Evolutionary conservation across 2,329 filamentous ascomycete genomes (phyloP).

Genomic region (Gaeumannomyces sp.): DNA sequence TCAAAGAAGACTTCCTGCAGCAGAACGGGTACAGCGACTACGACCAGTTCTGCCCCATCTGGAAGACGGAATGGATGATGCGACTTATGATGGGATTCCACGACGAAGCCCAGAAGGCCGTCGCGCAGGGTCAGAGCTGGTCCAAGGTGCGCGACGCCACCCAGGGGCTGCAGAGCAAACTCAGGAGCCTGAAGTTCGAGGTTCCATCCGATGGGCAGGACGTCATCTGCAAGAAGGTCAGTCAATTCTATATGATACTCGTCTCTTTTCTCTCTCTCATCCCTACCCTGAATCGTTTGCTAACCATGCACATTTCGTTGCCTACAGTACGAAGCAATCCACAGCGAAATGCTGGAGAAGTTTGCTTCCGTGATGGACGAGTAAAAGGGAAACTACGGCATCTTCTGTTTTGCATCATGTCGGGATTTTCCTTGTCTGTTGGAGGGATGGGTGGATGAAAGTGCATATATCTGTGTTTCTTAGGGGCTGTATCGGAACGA

Average conservation of each 20-base stretch:
- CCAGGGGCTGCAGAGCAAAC: constrained; percentile 72
- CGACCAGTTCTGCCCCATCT: constrained; percentile 97
- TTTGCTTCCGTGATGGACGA: constrained; percentile 95
- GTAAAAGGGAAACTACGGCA: constrained; percentile 41
- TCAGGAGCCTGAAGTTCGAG: constrained; percentile 97
- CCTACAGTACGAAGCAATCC: constrained; percentile 77
- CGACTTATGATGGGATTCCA: constrained; percentile 98
- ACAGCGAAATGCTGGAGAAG: constrained; percentile 92
- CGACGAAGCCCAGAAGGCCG: constrained; percentile 93
- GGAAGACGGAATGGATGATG: constrained; percentile 99
- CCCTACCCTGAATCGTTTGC: constrained; percentile 10
- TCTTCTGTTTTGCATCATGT: background rate
- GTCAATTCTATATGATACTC: constrained; percentile 18
- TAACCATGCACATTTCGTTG: background rate
- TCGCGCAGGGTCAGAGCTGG: constrained; percentile 88
- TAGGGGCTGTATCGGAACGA: background rate
- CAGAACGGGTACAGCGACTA: constrained; percentile 99
- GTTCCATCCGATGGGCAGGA: constrained; percentile 80
- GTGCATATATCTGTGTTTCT: background rate
- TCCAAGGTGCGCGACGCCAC: constrained; percentile 88
- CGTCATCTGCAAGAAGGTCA: constrained; percentile 73
- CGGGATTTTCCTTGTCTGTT: background rate
- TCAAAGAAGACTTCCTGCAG: constrained; percentile 99
- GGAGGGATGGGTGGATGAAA: background rate
- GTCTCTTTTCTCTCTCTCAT: constrained; percentile 3